Evolutionary conservation across 2,329 filamentous ascomycete species (phyloP).

Genomic region (Arthrocladium fulminans): DNA sequence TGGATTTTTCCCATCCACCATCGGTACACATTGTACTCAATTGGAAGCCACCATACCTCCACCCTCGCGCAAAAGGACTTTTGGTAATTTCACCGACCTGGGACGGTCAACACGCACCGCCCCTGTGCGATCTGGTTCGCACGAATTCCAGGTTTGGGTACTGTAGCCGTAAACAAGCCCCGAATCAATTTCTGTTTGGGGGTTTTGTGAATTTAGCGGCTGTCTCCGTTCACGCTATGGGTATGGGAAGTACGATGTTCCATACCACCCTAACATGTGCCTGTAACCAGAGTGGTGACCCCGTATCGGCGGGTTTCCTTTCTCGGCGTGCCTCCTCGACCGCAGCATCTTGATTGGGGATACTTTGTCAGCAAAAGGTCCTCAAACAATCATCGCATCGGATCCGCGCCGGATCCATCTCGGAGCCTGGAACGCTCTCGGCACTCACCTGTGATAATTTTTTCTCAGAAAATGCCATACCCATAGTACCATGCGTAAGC

Average conservation of each 20-base stretch:
- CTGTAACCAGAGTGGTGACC: too few relatives aligned
- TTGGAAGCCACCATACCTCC: not conserved
- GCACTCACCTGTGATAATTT: not conserved
- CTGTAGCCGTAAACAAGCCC: not conserved
- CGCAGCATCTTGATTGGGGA: too few relatives aligned
- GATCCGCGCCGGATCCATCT: not conserved
- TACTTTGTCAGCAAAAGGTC: too few relatives aligned
- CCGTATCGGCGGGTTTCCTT: too few relatives aligned
- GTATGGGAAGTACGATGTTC: not conserved
- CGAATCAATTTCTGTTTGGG: not conserved
- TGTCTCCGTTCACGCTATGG: not conserved
- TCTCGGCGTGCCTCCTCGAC: too few relatives aligned
- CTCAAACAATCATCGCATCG: not conserved
- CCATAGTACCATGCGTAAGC: constrained; percentile 48
- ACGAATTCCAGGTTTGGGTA: not conserved
- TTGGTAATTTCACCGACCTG: not conserved
- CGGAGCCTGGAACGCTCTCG: too few relatives aligned
- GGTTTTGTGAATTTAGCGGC: not conserved
- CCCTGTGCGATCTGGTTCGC: not conserved
- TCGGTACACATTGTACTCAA: not conserved
- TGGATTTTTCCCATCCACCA: not conserved
- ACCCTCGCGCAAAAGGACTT: not conserved
- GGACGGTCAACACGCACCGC: not conserved
- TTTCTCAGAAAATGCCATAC: constrained; percentile 34
- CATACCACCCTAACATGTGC: not conserved